Percentiles rank a stretch among this genome's conserved stretches.
phyloP scores from a whole-genome alignment of 164 flowering plant species.

The Echeveria elegans region DNA sequence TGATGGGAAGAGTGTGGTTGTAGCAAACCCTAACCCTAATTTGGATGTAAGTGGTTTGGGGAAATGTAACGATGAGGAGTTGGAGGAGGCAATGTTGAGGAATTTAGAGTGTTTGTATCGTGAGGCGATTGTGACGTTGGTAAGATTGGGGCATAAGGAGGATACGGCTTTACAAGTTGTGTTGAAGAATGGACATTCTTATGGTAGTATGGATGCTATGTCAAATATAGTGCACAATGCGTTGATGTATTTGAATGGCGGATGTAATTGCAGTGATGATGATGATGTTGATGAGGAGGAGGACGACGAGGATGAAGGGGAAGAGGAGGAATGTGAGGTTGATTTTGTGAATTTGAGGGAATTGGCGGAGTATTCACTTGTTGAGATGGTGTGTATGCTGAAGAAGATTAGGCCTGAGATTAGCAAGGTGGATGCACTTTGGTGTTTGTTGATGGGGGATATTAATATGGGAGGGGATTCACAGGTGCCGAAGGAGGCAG shows the following conservation, averaged over 20 bases:
- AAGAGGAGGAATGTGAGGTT: conserved; percentile 19
- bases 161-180: conserved; percentile 56
- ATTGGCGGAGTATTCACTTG: conserved; percentile 71
- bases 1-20: conserved; percentile 1
- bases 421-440: conserved; percentile 91
- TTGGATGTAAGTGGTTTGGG: conserved; percentile 67
- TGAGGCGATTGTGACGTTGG: conserved; percentile 61
- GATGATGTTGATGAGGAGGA: conserved; percentile 40
- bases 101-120: conserved; percentile 57
- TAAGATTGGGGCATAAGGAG: conserved; percentile 60
- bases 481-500: conserved; percentile 47
- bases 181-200: conserved; percentile 75
- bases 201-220: conserved; percentile 78
- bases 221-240: conserved; percentile 69
- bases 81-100: conserved; percentile 53
- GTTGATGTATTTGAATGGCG: conserved; percentile 50
- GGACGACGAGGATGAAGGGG: conserved; percentile 25
- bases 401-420: conserved; percentile 70
- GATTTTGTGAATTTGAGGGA: conserved; percentile 55
- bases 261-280: conserved; percentile 17
- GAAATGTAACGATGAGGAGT: conserved; percentile 75
- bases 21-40: neutral
- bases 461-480: conserved; percentile 85
- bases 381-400: conserved; percentile 68
- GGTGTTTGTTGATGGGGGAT: conserved; percentile 91